A percentile compares a stretch with the other conserved stretches of the same genome.
These are phyloP conservation scores for Metschnikowia anglica DNA, from an alignment of 805 yeast genomes.

Conservation along the genomic window DNA sequence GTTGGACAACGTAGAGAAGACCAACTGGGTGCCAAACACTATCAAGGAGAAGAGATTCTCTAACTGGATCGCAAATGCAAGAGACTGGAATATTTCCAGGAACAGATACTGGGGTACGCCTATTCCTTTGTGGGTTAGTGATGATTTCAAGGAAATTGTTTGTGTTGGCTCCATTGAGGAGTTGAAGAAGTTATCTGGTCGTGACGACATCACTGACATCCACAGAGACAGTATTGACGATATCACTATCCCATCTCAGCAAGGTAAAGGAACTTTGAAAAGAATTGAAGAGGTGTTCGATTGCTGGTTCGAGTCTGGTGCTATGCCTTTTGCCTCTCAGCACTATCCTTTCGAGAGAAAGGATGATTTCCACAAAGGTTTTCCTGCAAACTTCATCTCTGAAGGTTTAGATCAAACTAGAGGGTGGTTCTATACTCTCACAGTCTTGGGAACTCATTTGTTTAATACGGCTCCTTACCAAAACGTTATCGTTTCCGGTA, in stretches of 20 bases:
- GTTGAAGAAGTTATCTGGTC: conserved; percentile 82
- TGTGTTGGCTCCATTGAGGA: conserved; percentile 92
- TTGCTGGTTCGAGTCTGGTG: conserved; percentile 99
- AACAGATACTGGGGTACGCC: conserved; percentile 99
- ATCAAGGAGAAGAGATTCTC: conserved; percentile 94
- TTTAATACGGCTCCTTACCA: conserved; percentile 91
- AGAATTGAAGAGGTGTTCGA: conserved; percentile 98
- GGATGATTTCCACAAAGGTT: conserved; percentile 66
- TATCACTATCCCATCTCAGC: conserved; percentile 87
- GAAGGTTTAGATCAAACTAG: conserved; percentile 99
- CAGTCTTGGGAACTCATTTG: conserved; percentile 92
- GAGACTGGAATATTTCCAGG: conserved; percentile 99
- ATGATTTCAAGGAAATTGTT: conserved; percentile 87
- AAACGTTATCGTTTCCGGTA: conserved; percentile 94
- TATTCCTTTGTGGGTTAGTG: conserved; percentile 95
- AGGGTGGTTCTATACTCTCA: conserved; percentile 98
- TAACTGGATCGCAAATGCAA: conserved; percentile 97
- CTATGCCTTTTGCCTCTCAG: conserved; percentile 97
- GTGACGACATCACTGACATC: conserved; percentile 74
- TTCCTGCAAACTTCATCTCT: conserved; percentile 97
- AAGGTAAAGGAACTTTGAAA: conserved; percentile 82
- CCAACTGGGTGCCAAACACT: conserved; percentile 91
- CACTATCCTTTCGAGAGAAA: conserved; percentile 94
- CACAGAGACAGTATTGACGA: conserved; percentile 93
- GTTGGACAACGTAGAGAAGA: conserved; percentile 78